Conservation (phyloP, 345 rosid species). For the Pugionium dolabratum region DNA sequence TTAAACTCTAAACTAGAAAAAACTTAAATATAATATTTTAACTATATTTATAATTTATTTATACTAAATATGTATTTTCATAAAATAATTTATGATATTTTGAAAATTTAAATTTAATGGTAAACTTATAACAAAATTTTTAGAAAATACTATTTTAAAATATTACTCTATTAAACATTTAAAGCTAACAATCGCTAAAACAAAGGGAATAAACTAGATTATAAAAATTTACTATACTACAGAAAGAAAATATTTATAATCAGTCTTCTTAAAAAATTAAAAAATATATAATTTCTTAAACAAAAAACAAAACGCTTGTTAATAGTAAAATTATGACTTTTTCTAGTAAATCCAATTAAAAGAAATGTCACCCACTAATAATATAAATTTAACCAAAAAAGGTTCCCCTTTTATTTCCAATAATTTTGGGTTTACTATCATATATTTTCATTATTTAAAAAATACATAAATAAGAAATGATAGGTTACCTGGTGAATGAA, state of each 20-base stretch:
- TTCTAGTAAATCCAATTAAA: background rate
- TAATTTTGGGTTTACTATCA: conserved; percentile 13
- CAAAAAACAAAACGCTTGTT: background rate
- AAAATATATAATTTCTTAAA: background rate
- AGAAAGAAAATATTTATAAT: background rate
- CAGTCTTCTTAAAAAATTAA: background rate
- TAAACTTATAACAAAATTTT: no score
- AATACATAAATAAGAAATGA: conserved; percentile 28
- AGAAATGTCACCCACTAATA: conserved; percentile 9
- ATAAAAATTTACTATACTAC: background rate
- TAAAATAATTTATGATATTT: no score
- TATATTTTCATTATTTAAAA: background rate
- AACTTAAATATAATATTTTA: no score
- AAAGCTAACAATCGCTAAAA: background rate
- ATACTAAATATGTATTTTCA: no score
- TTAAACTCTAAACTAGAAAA: no score
- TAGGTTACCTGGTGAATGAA: conserved; percentile 35
- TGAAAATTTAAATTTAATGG: no score
- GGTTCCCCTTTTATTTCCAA: no score
- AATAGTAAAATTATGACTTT: background rate
- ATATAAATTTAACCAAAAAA: background rate
- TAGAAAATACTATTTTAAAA: no score
- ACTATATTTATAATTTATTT: no score
- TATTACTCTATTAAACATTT: no score
- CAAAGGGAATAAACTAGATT: background rate